Evolutionary conservation across 352 stramenopile genomes (phyloP).

Genomic region (Halophytophthora batemanensis): DNA sequence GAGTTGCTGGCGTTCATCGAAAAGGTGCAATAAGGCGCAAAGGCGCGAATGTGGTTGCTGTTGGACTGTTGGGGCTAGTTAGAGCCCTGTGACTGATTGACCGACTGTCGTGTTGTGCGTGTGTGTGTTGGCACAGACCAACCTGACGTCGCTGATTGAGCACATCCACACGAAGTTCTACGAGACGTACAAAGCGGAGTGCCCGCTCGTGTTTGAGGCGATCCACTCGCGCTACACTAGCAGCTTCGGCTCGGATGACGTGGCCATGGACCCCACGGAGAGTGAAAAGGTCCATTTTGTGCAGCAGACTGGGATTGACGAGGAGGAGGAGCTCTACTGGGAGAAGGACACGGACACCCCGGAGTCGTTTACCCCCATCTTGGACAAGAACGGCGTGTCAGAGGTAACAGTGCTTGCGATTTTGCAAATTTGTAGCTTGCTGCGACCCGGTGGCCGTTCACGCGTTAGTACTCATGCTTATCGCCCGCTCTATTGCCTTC

Average conservation of each 20-base stretch:
- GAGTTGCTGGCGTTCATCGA: conserved; percentile 76
- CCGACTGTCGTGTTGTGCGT: no score
- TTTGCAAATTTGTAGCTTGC: neutral
- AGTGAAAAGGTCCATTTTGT: conserved; percentile 53
- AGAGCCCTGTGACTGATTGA: no score
- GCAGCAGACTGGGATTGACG: conserved; percentile 49
- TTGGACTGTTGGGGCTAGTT: no score
- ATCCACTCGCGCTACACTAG: conserved; percentile 59
- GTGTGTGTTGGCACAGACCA: conserved; percentile 34
- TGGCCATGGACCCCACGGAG: conserved; percentile 16
- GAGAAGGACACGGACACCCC: conserved; percentile 62
- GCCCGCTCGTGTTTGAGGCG: conserved; percentile 68
- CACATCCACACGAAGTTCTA: conserved; percentile 84
- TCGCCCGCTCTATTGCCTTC: conserved; percentile 5
- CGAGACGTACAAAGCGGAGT: conserved; percentile 63
- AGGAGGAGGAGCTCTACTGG: conserved; percentile 79
- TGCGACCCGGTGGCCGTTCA: neutral
- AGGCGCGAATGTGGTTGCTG: no score
- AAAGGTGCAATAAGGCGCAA: conserved; percentile 60
- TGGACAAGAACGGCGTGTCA: conserved; percentile 38
- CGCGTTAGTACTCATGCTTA: conserved; percentile 1
- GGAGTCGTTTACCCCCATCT: conserved; percentile 29
- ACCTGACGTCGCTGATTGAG: conserved; percentile 66
- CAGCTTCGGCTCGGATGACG: conserved; percentile 29
- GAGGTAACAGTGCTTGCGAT: conserved; percentile 32